These are phyloP conservation scores for Ophiostoma ips DNA, from an alignment of 2,329 filamentous ascomycete genomes.

Conservation along the genomic window DNA sequence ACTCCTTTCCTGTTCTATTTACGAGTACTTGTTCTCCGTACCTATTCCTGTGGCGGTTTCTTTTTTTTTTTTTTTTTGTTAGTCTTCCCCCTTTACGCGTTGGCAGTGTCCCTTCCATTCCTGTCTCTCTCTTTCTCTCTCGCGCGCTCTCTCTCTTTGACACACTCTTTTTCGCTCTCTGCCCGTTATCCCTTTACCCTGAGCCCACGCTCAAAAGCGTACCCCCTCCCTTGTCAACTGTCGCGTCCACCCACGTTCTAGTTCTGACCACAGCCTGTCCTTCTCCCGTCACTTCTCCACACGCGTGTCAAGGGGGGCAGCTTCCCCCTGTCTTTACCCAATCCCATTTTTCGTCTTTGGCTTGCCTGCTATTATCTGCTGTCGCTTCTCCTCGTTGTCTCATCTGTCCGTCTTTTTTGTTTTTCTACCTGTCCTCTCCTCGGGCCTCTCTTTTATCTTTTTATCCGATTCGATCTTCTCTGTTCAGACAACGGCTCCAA, in stretches of 20 bases:
- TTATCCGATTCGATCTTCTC: neutral
- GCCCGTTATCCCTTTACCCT: neutral
- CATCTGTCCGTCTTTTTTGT: neutral
- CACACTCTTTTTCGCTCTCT: too few relatives aligned
- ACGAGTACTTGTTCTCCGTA: too few relatives aligned
- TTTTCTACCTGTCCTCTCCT: neutral
- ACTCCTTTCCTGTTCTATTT: too few relatives aligned
- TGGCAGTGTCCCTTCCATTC: too few relatives aligned
- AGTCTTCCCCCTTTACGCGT: too few relatives aligned
- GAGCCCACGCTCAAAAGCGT: neutral
- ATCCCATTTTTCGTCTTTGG: neutral
- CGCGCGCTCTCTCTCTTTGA: too few relatives aligned
- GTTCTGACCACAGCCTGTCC: constrained; percentile 1
- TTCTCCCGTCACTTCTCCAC: constrained; percentile 1
- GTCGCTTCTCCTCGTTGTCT: neutral
- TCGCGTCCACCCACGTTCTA: neutral
- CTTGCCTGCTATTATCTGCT: neutral
- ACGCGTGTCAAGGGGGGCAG: constrained; percentile 1
- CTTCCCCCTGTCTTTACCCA: neutral
- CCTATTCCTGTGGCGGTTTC: neutral
- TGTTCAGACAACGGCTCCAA: neutral
- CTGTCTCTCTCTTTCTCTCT: too few relatives aligned
- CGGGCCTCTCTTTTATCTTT: neutral
- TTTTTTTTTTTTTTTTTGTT: too few relatives aligned
- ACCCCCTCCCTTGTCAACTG: neutral